These are phyloP conservation scores for Colletotrichum sp. DNA, from an alignment of 2,329 filamentous ascomycete genomes.

Conservation along the genomic window DNA sequence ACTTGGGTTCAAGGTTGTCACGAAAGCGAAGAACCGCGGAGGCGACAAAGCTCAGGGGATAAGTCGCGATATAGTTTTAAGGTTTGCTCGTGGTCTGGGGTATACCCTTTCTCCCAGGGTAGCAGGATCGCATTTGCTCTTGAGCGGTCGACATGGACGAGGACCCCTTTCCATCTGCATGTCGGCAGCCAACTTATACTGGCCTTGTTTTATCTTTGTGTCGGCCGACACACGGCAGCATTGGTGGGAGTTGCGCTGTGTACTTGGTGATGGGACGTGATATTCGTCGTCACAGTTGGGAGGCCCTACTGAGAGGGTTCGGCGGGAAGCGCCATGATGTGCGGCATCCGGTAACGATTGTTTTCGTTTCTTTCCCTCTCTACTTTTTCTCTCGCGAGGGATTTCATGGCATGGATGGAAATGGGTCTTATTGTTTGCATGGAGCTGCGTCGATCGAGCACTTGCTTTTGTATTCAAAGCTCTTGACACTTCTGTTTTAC, in stretches of 20 bases:
- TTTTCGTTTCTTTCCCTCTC: not conserved
- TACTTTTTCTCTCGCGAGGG: too few species aligned
- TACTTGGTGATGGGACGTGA: not conserved
- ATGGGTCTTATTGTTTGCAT: not conserved
- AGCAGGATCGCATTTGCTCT: not conserved
- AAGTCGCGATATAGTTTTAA: not conserved
- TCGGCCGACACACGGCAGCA: constrained; percentile 1
- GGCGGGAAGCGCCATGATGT: too few species aligned
- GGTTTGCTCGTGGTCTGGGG: not conserved
- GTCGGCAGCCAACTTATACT: not conserved
- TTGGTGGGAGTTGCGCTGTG: not conserved
- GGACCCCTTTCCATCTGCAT: not conserved
- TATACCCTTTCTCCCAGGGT: not conserved
- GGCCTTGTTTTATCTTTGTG: constrained; percentile 11
- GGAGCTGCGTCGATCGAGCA: not conserved
- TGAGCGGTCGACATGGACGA: not conserved
- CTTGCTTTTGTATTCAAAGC: not conserved
- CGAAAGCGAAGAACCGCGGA: not conserved
- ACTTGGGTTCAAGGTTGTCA: not conserved
- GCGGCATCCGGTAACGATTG: not conserved
- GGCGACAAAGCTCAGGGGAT: not conserved
- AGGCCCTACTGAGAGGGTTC: not conserved
- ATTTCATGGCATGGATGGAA: too few species aligned
- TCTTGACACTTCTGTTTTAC: not conserved
- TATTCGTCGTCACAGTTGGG: not conserved